Base-by-base conservation (phyloP, 2,329 filamentous ascomycete species). In the Curvularia sp. region DNA sequence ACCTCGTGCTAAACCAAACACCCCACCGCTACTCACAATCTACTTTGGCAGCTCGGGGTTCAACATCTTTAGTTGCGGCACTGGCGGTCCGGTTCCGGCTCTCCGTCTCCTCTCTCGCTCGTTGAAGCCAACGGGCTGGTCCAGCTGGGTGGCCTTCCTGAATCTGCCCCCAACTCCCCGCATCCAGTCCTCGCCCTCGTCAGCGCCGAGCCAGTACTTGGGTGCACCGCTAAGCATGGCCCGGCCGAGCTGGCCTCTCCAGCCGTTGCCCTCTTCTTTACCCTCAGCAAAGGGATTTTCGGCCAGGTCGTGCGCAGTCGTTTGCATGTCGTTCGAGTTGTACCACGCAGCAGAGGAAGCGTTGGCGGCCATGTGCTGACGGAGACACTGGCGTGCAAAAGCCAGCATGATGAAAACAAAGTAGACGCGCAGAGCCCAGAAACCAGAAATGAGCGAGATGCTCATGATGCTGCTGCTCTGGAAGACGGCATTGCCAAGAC, bases 331-430 rank as follows among this genome's bases (percentile, higher is more conserved):
- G 61, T 68, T 72, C 15, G 70, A 67, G 53, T 55, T 70, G 66
- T 74, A 75, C 64, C 80, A 81, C n/a, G 81, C 78, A 13, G 80
- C 70, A 22, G 66, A 69, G 6, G 80, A 80, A 15, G 81, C 76
- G 63, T 73, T 78, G 31, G 71, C 70, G 33, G 84, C 79, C 49
- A 89, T 83, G 74, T 91, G 87, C 66, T 88, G 88, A 58, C 90
- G 85, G 49, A 97, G 79, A 13, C 91, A 89, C 72, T 89, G 86
- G 62, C 92, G 86, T 3, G 93, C 92, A 75, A 91, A 95, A 6
- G 91, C 88, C 78, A 96, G 88, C 75, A 96, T 87, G 53, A 97
- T 85, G 38, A 97, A 81, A 66, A 90, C 87, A 69, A 96, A 93
- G 80, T 97, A 97, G 30, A 93, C 77, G 30, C 93, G 85, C 41